Evolutionary conservation across 2,329 filamentous ascomycete species (phyloP), one percentile per base, ranked within the genome.

Genomic region (Elsinoe ampelina): DNA sequence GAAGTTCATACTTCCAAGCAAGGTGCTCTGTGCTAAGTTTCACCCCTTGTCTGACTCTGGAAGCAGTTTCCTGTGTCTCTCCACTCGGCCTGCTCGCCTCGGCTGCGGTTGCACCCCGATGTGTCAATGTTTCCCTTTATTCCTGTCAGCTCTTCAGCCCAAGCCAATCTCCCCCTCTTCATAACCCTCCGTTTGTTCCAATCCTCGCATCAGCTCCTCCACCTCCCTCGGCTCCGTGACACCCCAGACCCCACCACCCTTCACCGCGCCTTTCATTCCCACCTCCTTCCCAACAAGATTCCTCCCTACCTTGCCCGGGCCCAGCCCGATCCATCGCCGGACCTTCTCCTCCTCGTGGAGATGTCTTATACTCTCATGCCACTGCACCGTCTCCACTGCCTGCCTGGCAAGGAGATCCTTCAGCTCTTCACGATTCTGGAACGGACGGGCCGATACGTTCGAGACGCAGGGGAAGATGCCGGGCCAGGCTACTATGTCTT

Each of bases 271-370:
- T 65, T 85, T 81, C 82, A 93, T 91, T 8, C 90, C 91, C 2
- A 96, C 91, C 72, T 96, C 92, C 72, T 96, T 96, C 11, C 91
- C 90, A 1, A 97, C 91, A 6, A 97, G 76, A 68, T 96, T 96
- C 58, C 91, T 80, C 0, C 92, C 92, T 1, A 97, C 92, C 69
- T 95, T 95, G 4, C 92, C 92, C 0, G 92, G 92, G 0, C 92
- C 92, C 60, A 97, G 89, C 42, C 92, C 92, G 51, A 97, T 80
- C 86, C 92, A 96, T 57, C 91, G 78, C 64, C 84, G 79, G 15
- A 95, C 87, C 61, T 85, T 85, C 66, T 85, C 81, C 64, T 93
- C 83, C 68, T 93, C 84, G 68, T 96, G 89, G 51, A 96, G 75
- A 66, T 95, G 95, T 62, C 83, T 84, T 65, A 97, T 91, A 65